A percentile compares a stretch with the other conserved stretches of the same genome.
Conservation (phyloP, 2,329 filamentous ascomycete species). For the Cordyceps sp. region DNA sequence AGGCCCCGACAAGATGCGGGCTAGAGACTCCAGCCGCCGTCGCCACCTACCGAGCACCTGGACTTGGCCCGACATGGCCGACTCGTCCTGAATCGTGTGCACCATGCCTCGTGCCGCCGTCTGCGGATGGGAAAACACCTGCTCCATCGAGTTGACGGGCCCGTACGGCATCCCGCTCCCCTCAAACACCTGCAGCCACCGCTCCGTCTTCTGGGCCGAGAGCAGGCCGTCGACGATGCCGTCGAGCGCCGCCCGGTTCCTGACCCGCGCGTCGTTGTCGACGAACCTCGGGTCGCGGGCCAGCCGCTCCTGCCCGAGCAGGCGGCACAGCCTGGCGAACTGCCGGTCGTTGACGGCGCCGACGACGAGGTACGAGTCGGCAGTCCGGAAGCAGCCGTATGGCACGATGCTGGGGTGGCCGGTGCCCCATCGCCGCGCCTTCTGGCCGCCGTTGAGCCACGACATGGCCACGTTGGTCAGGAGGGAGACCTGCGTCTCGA, state of each 20-base stretch:
- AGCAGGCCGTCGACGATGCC: conserved; percentile 17
- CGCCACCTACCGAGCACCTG: conserved; percentile 2
- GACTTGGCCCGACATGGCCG: too few species aligned
- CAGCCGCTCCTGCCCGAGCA: conserved; percentile 9
- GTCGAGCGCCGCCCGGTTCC: conserved; percentile 20
- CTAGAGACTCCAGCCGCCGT: too few species aligned
- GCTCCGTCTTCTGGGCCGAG: conserved; percentile 16
- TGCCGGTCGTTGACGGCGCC: conserved; percentile 19
- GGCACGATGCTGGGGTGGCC: conserved; percentile 29
- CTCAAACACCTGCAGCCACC: conserved; percentile 22
- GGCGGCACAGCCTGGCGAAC: conserved; percentile 12
- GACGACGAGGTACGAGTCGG: conserved; percentile 13
- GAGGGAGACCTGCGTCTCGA: conserved; percentile 24
- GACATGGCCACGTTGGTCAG: conserved; percentile 23
- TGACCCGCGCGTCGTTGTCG: conserved; percentile 14
- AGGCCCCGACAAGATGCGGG: neutral
- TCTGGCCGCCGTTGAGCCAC: conserved; percentile 19
- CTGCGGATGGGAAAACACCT: conserved; percentile 25
- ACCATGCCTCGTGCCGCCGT: conserved; percentile 20
- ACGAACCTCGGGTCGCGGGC: conserved; percentile 12
- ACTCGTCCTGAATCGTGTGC: too few species aligned
- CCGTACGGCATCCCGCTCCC: conserved; percentile 26
- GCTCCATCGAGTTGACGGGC: conserved; percentile 26
- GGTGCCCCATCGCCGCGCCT: conserved; percentile 25
- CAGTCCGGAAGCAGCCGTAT: conserved; percentile 24